Base-by-base conservation (phyloP, 2,329 filamentous ascomycete genomes). In the Mycosphaerella arachidis region DNA sequence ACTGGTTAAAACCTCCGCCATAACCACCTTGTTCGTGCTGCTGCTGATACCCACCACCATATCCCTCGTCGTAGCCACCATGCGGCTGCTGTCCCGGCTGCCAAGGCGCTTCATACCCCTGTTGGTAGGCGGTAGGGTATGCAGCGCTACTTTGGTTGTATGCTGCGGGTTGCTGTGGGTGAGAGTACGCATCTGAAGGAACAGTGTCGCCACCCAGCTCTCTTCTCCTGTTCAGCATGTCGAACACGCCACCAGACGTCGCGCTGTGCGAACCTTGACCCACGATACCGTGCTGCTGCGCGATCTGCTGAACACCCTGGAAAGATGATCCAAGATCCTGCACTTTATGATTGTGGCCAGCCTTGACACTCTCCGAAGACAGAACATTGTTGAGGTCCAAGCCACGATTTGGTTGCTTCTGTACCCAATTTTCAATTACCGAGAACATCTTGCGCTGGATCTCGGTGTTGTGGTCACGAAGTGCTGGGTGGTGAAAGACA, bases 371-470 rank as follows among this genome's bases (percentile, higher is more conserved):
- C 56, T 95, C 86, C 0, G 92, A 91, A 52, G 85, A 88, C 9
- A 99, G 82, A n/a, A 94, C 71, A 56, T 84, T 78, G 71, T 95
- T 87, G 18, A 97, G 79, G 55, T 86, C 82, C 55, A 84, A 78
- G 4, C 83, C 83, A 48, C 86, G 85, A 35, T 88, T 86, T 3
- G 86, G 81, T 59, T 87, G 82, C 66, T 86, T 83, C 53, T 90
- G 83, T 0, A 85, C 87, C 93, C 93, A 99, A 60, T 84, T 82
- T 68, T 89, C 84, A 1, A 99, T 91, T 0, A 89, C 91, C 57
- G 86, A 82, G 77, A 90, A 97, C 94, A 99, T 99, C 55, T 87
- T 86, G 48, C 85, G 83, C 66, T 97, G 94, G 30, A 94, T 86
- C 72, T 96, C 90, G 59, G 90, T 79, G 58, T 81, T 80, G 57